phyloP scores from a whole-genome alignment of 2,329 filamentous ascomycete species.

The Xylariaceae sp. region DNA sequence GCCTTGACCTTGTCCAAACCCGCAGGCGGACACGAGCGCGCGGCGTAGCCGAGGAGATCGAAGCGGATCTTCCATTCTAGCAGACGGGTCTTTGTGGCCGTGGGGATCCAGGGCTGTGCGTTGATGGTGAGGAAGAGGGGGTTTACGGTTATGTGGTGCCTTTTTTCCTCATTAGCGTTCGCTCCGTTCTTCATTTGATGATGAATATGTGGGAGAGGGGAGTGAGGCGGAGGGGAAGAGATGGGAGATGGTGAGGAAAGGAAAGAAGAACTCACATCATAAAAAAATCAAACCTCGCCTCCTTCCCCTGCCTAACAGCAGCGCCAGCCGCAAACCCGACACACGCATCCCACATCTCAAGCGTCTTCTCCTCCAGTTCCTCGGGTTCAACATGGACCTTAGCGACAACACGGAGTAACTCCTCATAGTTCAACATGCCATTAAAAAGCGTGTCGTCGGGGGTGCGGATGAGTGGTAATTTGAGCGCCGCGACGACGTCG shows the following conservation, averaged over 20 bases:
- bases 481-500: slow-evolving; percentile 50
- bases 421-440: slow-evolving; percentile 36
- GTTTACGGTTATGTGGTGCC: slow-evolving; percentile 67
- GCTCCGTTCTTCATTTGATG: too few species aligned
- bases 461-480: slow-evolving; percentile 51
- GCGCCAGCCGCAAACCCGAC: slow-evolving; percentile 47
- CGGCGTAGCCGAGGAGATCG: slow-evolving; percentile 70
- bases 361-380: slow-evolving; percentile 50
- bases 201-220: too few species aligned
- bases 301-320: slow-evolving; percentile 59
- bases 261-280: slow-evolving; percentile 47
- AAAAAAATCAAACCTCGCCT: slow-evolving; percentile 77
- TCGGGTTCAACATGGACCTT: slow-evolving; percentile 53
- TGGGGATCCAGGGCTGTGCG: slow-evolving; percentile 54
- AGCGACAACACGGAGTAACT: slow-evolving; percentile 57
- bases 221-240: too few species aligned
- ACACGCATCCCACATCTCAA: slow-evolving; percentile 63
- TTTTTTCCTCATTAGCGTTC: too few species aligned
- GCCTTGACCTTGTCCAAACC: slow-evolving; percentile 51
- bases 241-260: too few species aligned
- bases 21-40: slow-evolving; percentile 58
- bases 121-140: slow-evolving; percentile 72
- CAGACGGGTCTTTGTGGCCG: slow-evolving; percentile 58
- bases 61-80: slow-evolving; percentile 77
- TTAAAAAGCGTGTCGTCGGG: slow-evolving; percentile 41